Evolutionary conservation across 2,329 filamentous ascomycete genomes (phyloP).

Genomic region (Aspergillus eucalypticola): DNA sequence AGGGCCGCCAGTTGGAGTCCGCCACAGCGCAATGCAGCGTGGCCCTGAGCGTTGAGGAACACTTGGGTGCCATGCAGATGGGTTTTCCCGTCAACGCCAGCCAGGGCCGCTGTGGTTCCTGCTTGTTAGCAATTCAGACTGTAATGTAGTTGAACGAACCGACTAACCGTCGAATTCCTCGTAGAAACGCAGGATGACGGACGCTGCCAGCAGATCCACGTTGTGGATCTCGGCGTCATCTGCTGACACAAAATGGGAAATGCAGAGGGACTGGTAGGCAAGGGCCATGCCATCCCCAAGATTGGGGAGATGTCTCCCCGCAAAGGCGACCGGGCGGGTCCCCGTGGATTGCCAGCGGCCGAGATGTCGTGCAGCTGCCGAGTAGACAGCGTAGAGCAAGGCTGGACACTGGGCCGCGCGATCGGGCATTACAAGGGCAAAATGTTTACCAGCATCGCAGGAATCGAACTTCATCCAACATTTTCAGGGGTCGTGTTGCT

Average conservation of each 20-base stretch:
- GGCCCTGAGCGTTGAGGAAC: slow-evolving; percentile 24
- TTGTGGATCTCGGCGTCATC: slow-evolving; percentile 6
- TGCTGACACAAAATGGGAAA: slow-evolving; percentile 38
- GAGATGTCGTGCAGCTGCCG: slow-evolving; percentile 38
- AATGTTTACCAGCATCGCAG: slow-evolving; percentile 41
- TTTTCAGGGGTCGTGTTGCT: neutral
- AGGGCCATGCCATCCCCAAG: slow-evolving; percentile 35
- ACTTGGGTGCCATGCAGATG: slow-evolving; percentile 27
- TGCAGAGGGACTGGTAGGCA: slow-evolving; percentile 42
- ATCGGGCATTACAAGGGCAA: slow-evolving; percentile 40
- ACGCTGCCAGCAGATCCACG: slow-evolving; percentile 39
- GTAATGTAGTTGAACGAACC: neutral
- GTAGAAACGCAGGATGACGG: slow-evolving; percentile 46
- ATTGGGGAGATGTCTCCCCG: slow-evolving; percentile 22
- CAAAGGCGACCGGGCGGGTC: slow-evolving; percentile 12
- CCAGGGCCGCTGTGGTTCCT: slow-evolving; percentile 17
- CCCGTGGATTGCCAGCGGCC: slow-evolving; percentile 16
- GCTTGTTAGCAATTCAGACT: neutral
- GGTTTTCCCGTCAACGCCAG: slow-evolving; percentile 23
- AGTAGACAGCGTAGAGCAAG: slow-evolving; percentile 37
- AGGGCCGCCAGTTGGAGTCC: slow-evolving; percentile 45
- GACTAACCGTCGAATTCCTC: slow-evolving; percentile 41
- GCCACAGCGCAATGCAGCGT: slow-evolving; percentile 3
- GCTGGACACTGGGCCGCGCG: slow-evolving; percentile 40
- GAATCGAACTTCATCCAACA: slow-evolving; percentile 33